These are phyloP conservation scores for Clarkia xantiana DNA, from an alignment of 345 rosid species.

Conservation along the genomic window DNA sequence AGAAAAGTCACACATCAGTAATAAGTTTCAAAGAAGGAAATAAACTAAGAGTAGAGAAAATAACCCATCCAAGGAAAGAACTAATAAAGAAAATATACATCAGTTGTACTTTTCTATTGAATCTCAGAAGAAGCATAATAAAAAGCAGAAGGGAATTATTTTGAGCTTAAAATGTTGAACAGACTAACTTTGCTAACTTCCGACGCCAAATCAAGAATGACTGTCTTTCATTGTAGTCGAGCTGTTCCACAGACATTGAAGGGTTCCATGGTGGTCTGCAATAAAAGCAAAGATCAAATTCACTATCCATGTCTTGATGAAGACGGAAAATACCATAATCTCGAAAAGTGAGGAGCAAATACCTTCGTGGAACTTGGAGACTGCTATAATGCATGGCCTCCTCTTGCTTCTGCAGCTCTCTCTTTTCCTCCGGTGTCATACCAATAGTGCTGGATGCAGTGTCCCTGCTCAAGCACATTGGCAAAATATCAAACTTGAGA, in stretches of 20 bases:
- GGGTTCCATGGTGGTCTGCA: slow-evolving; percentile 67
- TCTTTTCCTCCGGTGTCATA: slow-evolving; percentile 46
- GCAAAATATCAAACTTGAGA: background rate
- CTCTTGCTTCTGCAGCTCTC: slow-evolving; percentile 45
- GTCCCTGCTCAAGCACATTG: slow-evolving; percentile 29
- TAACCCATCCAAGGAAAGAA: background rate
- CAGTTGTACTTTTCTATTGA: too few relatives aligned
- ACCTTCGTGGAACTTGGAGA: slow-evolving; percentile 61
- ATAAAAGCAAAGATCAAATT: slow-evolving; percentile 1
- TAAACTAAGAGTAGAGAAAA: background rate
- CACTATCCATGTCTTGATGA: background rate
- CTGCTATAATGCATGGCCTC: slow-evolving; percentile 53
- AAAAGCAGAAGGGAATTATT: too few relatives aligned
- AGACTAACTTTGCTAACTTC: slow-evolving; percentile 51
- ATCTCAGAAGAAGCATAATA: too few relatives aligned
- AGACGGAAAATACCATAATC: background rate
- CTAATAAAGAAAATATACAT: too few relatives aligned
- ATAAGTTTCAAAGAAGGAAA: background rate
- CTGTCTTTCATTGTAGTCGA: slow-evolving; percentile 55
- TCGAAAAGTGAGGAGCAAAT: slow-evolving; percentile 3
- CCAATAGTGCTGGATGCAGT: slow-evolving; percentile 29
- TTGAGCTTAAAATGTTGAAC: background rate
- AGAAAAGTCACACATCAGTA: background rate
- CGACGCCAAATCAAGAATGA: slow-evolving; percentile 78
- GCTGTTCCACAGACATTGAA: slow-evolving; percentile 49